Evolutionary conservation across 108 stramenopile genomes (phyloP), one percentile per base, ranked within the genome.

Genomic region (Conticribra weissflogii): DNA sequence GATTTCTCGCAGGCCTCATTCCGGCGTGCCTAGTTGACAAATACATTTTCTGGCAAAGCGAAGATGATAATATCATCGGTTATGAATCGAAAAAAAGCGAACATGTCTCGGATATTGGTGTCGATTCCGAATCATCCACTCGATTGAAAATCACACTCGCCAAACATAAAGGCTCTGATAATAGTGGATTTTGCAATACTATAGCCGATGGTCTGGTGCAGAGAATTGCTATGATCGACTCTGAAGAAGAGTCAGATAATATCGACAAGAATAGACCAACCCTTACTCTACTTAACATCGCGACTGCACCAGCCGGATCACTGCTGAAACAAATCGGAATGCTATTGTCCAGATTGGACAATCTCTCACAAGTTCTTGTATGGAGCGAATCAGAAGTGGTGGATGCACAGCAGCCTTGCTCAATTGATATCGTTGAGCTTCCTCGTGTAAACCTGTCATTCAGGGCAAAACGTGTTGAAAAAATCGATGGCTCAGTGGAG

Each of bases 11-110:
- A 1, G 99, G 99, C 5, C 74, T 97, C 12, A 54, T 99, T 14
- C 99, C 99, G 22, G 85, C 89, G 46, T 88, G 91, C 9, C 82
- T 99, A 28, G 84, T 98, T n/a, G 96, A 96, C 22, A 88, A 83
- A 59, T 98, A 98, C 66, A 52, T 90, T 21, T 98, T 98, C 71
- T 99, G 99, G 99, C 98, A 98, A 59, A 92, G 92, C 52, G 92
- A 94, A 68, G 86, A 96, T 44, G 96, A 97, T 69, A 78, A 92
- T 56, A 84, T 97, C 16, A 83, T 92, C 59, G 97, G 95, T 3
- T 94, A 95, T 63, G 94, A 97, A 58, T 87, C n/a, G n/a, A n/a
- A n/a, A n/a, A n/a, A 87, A 54, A 75, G 71, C n/a, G 83, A 74
- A 3, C 86, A 84, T 18, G 88, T 85, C 21, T 59, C 78, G 27